Base-by-base conservation (phyloP, 2,329 filamentous ascomycete species). In the Curvularia verruculosa region DNA sequence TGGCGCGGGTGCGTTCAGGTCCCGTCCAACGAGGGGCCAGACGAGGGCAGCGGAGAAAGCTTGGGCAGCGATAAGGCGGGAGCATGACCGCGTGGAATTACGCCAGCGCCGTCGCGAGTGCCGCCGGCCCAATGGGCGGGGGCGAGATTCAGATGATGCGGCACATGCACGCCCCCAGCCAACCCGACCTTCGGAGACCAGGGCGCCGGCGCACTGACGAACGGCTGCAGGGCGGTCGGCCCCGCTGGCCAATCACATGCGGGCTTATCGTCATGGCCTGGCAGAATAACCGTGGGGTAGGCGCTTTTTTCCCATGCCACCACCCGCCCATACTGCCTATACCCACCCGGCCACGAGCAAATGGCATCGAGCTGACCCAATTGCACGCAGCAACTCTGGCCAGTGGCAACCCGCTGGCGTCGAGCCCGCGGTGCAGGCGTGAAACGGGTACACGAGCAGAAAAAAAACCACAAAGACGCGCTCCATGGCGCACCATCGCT, bases 221-320 rank as follows among this genome's bases (percentile, higher is more conserved):
- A 47, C 63, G 64, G 62, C 54, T 53, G 54, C 49, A 56, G 54
- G 54, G 54, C 54, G 54, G 54, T 56, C 49, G 70, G 72, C 66
- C 67, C 67, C 59, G 60, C 61, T 52, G 55, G 59, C 66, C 59
- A 56, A 61, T 63, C 45, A 58, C 31, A 31, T 15, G 56, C 46
- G 61, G 52, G 60, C 56, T 63, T 67, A 57, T 58, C 62, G 70
- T 65, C 67, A 71, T 66, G 62, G 56, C 41, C 15, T 56, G 69
- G 71, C 72, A 74, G 71, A 60, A 60, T 73, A 69, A 67, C 69
- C 72, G 72, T 75, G 73, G 72, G 73, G 72, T 74, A 75, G 64
- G 63, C 34, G 59, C 61, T 62, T 69, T 69, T 66, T 70, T 70
- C 67, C 63, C 60, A 61, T 60, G 65, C 66, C 63, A 36, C 68